phyloP scores from a whole-genome alignment of 306 rosid species.

The Quercus dentata region DNA sequence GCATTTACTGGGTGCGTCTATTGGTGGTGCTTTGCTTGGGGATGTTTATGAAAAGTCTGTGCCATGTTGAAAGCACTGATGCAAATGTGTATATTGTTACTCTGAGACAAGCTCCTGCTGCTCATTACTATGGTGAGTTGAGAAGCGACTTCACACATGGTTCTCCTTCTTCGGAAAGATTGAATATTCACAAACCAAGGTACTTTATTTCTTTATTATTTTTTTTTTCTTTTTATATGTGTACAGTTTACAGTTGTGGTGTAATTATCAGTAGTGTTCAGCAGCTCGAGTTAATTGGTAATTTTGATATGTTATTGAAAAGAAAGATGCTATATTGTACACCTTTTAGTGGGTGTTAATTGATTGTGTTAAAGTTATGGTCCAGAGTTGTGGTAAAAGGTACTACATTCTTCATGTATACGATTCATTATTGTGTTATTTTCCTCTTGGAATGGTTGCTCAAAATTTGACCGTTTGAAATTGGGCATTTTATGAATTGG shows the following conservation, averaged over 20 bases:
- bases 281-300: background rate
- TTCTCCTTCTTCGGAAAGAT: slow-evolving; percentile 38
- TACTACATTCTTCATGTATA: background rate
- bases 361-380: background rate
- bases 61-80: slow-evolving; percentile 52
- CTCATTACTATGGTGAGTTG: slow-evolving; percentile 52
- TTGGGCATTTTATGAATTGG: background rate
- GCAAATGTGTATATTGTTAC: slow-evolving; percentile 72
- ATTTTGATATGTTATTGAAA: background rate
- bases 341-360: background rate
- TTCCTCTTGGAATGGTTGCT: background rate
- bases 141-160: slow-evolving; percentile 35
- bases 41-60: slow-evolving; percentile 36
- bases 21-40: slow-evolving; percentile 42
- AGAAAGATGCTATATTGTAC: no score
- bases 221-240: background rate
- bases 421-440: background rate
- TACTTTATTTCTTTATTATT: slow-evolving; percentile 17
- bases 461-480: background rate
- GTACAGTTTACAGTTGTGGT: background rate
- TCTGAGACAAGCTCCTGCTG: slow-evolving; percentile 60
- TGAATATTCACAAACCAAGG: slow-evolving; percentile 70
- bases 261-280: background rate
- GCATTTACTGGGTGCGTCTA: slow-evolving; percentile 29
- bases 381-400: background rate